These are phyloP conservation scores for Bacterosira constricta DNA, from an alignment of 108 stramenopile genomes.

Conservation along the genomic window DNA sequence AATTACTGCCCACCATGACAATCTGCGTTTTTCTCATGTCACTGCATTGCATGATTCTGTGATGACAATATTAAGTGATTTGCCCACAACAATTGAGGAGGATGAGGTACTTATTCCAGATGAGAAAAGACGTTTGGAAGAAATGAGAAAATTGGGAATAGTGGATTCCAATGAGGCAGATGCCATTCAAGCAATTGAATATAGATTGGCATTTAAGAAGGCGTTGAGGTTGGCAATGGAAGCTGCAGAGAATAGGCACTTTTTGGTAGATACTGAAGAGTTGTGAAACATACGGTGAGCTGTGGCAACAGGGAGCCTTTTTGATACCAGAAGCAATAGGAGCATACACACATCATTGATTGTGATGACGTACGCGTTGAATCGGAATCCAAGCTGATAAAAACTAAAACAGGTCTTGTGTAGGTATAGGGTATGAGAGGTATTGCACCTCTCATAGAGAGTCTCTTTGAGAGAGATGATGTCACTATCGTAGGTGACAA, in stretches of 20 bases:
- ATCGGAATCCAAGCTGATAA: no score
- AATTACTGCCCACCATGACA: constrained; percentile 30
- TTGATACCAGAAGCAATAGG: no score
- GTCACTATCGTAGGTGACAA: no score
- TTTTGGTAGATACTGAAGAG: constrained; percentile 35
- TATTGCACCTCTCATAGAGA: no score
- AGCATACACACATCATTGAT: no score
- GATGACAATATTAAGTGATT: constrained; percentile 2
- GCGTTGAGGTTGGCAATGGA: constrained; percentile 35
- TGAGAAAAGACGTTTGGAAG: constrained; percentile 26
- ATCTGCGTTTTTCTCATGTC: constrained; percentile 22
- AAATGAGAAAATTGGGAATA: constrained; percentile 21
- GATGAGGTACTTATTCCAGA: constrained; percentile 26
- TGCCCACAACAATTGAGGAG: constrained; percentile 44
- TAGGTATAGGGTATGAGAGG: no score
- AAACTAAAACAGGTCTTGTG: no score
- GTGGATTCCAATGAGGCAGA: constrained; percentile 37
- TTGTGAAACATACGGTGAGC: constrained; percentile 26
- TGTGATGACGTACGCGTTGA: no score
- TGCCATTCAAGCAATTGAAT: constrained; percentile 46
- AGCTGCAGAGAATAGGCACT: constrained; percentile 18
- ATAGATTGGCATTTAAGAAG: constrained; percentile 49
- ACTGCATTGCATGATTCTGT: constrained; percentile 31
- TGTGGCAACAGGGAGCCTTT: no score
- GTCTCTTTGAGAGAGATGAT: no score